A percentile compares a stretch with the other conserved stretches of the same genome.
Evolutionary conservation across 257 asterid species (phyloP).

Genomic region (Echites panduratus): DNA sequence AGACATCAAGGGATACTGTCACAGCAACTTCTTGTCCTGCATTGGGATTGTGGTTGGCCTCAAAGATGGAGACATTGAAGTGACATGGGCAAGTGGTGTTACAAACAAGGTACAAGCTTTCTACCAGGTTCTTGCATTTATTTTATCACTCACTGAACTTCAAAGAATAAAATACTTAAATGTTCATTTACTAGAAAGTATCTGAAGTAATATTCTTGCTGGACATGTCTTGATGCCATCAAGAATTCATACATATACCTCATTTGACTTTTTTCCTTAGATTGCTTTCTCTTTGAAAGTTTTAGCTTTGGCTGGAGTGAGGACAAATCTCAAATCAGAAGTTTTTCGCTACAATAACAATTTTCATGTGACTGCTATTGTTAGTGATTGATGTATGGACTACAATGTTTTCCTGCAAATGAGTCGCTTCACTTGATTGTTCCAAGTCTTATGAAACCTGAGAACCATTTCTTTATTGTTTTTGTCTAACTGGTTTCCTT

Average conservation of each 20-base stretch:
- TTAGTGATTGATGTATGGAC: neutral
- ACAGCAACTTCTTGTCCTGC: conserved; percentile 33
- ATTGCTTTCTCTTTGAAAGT: neutral
- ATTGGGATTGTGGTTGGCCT: conserved; percentile 69
- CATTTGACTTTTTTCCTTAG: neutral
- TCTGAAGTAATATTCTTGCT: neutral
- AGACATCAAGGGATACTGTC: conserved; percentile 21
- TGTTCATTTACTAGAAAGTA: neutral
- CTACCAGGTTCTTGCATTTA: neutral
- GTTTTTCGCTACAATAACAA: neutral
- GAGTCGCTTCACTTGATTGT: neutral
- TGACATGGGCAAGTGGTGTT: conserved; percentile 84
- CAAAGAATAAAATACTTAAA: neutral
- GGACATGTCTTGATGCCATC: neutral
- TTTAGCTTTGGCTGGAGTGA: neutral
- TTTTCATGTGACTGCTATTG: neutral
- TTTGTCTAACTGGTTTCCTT: neutral
- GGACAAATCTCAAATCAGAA: neutral
- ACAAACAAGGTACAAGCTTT: conserved; percentile 47
- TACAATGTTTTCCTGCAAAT: neutral
- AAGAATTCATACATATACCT: neutral
- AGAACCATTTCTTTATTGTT: neutral
- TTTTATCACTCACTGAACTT: neutral
- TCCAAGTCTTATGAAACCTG: neutral
- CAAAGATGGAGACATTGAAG: conserved; percentile 53